These are phyloP conservation scores for Starmerella scarabaei DNA, from an alignment of 805 yeast genomes.

Conservation along the genomic window DNA sequence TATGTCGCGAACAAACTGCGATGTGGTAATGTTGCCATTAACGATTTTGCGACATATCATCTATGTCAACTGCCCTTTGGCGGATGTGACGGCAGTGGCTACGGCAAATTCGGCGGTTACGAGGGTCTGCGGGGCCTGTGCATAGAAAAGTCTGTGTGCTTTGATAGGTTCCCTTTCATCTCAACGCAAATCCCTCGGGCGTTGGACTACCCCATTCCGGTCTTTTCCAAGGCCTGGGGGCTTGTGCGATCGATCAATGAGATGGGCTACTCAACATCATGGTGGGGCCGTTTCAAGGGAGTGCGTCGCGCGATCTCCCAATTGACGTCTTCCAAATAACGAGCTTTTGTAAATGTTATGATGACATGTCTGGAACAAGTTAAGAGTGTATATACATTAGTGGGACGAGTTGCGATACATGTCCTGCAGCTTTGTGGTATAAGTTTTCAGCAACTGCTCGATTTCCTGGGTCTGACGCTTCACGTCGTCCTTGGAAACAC, in stretches of 20 bases:
- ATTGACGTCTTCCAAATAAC: background rate
- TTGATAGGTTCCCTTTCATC: slow-evolving; percentile 65
- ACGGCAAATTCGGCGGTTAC: slow-evolving; percentile 95
- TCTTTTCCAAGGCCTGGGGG: slow-evolving; percentile 74
- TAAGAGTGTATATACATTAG: too few relatives aligned
- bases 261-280: slow-evolving; percentile 59
- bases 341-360: background rate
- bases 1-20: slow-evolving; percentile 49
- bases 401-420: slow-evolving; percentile 39
- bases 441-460: slow-evolving; percentile 59
- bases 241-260: slow-evolving; percentile 70
- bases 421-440: slow-evolving; percentile 43
- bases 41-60: slow-evolving; percentile 93
- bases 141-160: slow-evolving; percentile 72
- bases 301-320: slow-evolving; percentile 36
- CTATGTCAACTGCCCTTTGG: slow-evolving; percentile 97
- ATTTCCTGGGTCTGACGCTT: slow-evolving; percentile 44
- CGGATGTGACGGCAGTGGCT: slow-evolving; percentile 84
- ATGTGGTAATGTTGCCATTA: slow-evolving; percentile 89
- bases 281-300: slow-evolving; percentile 55
- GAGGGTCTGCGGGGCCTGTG: slow-evolving; percentile 91
- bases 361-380: background rate
- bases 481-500: slow-evolving; percentile 31
- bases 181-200: slow-evolving; percentile 74
- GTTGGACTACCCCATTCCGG: slow-evolving; percentile 79